Percentiles rank a stretch among this genome's conserved stretches.
These are phyloP conservation scores for Pythium volutum DNA, from an alignment of 352 stramenopile genomes.

Conservation along the genomic window DNA sequence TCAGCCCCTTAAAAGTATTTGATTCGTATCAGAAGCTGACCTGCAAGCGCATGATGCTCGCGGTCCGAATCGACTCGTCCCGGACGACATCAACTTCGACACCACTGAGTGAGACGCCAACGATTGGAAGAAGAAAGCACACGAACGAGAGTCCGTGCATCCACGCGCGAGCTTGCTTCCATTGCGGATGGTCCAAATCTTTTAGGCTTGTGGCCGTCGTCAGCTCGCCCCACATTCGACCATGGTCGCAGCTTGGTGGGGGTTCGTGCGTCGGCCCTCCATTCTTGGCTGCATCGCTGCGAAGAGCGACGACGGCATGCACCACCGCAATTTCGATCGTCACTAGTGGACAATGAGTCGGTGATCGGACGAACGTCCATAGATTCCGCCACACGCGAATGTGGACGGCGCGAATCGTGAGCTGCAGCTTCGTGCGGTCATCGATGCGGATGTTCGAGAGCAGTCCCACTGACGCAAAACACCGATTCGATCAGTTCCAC, in stretches of 20 bases:
- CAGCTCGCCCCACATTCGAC: constrained; percentile 5
- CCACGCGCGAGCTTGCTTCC: constrained; percentile 32
- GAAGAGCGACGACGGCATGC: constrained; percentile 29
- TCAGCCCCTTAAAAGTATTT: background rate
- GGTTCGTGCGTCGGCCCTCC: no score
- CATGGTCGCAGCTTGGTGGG: background rate
- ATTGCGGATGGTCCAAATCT: constrained; percentile 36
- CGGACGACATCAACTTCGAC: constrained; percentile 39
- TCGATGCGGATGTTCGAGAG: constrained; percentile 49
- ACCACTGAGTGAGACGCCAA: constrained; percentile 29
- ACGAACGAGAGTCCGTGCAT: constrained; percentile 37
- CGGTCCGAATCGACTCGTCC: background rate
- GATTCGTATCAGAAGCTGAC: background rate
- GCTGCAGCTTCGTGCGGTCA: constrained; percentile 34
- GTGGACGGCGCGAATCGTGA: constrained; percentile 35
- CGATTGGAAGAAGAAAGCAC: constrained; percentile 33
- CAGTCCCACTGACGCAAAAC: constrained; percentile 32
- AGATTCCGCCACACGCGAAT: constrained; percentile 55
- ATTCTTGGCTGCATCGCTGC: background rate
- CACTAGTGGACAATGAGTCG: constrained; percentile 40
- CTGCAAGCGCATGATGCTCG: background rate
- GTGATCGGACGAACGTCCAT: constrained; percentile 47
- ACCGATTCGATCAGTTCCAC: no score
- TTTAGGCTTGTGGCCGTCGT: constrained; percentile 32
- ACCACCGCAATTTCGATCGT: constrained; percentile 38